Evolutionary conservation across 148 eudicot species (phyloP).

Genomic region (Rhododendron vialii): DNA sequence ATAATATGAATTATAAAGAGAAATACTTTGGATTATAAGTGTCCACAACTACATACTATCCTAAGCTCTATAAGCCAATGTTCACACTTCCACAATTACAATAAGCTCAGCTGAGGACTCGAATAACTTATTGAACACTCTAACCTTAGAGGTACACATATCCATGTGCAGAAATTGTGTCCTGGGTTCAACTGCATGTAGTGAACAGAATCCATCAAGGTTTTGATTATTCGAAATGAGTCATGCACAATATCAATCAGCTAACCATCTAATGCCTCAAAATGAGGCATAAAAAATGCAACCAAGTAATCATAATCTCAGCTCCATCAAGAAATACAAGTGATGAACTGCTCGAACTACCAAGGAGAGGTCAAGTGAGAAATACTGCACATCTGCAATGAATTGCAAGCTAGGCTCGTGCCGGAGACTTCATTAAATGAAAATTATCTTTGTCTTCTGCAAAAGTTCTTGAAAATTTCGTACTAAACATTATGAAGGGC

Average conservation of each 20-base stretch:
- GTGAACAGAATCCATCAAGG: background rate
- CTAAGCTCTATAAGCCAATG: background rate
- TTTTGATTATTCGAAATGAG: background rate
- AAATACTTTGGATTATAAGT: no score
- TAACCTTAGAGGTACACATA: background rate
- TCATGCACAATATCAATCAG: background rate
- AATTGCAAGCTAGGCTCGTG: background rate
- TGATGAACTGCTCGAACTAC: background rate
- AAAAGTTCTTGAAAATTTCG: background rate
- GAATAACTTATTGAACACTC: no score
- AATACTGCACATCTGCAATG: background rate
- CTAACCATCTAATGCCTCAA: background rate
- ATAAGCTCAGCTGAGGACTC: background rate
- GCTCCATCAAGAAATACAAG: background rate
- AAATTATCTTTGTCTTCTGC: background rate
- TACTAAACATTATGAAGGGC: background rate
- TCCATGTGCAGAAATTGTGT: background rate
- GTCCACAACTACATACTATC: no score
- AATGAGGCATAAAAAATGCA: background rate
- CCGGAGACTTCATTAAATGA: background rate
- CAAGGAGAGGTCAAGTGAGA: background rate
- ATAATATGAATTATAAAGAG: background rate
- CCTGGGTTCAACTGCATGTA: background rate
- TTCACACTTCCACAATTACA: background rate
- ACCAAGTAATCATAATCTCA: background rate